Conservation (phyloP, 2,329 filamentous ascomycete species). For the Nemania sp. region DNA sequence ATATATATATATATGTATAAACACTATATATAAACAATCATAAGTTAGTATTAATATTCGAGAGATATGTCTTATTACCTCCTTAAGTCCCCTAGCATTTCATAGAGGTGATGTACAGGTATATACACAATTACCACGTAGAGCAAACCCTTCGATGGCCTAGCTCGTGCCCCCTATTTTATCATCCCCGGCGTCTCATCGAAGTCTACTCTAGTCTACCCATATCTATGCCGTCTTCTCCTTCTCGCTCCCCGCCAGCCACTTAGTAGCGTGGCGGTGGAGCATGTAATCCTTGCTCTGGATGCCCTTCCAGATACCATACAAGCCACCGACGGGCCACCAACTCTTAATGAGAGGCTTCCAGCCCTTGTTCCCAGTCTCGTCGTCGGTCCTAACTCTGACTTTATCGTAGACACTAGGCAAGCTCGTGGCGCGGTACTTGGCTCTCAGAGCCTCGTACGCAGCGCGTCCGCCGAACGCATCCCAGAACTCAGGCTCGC, state of each 20-base stretch:
- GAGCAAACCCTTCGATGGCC: not conserved
- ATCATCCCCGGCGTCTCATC: not conserved
- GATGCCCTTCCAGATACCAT: slow-evolving; percentile 70
- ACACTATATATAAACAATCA: too few relatives aligned
- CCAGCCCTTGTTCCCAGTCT: slow-evolving; percentile 53
- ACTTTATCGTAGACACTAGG: slow-evolving; percentile 80
- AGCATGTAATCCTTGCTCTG: slow-evolving; percentile 67
- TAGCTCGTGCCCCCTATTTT: not conserved
- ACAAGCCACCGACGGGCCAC: slow-evolving; percentile 69
- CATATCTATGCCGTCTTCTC: slow-evolving; percentile 42
- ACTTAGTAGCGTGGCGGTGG: slow-evolving; percentile 64
- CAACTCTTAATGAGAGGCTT: slow-evolving; percentile 59
- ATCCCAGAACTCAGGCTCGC: slow-evolving; percentile 76
- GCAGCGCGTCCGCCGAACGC: slow-evolving; percentile 68
- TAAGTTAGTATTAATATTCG: too few relatives aligned
- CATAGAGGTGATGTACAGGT: slow-evolving; percentile 18
- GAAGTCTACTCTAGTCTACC: not conserved
- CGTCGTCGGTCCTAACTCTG: slow-evolving; percentile 62
- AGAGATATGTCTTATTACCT: too few relatives aligned
- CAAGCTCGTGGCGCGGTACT: slow-evolving; percentile 71
- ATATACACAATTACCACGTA: slow-evolving; percentile 22
- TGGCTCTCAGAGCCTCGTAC: slow-evolving; percentile 72
- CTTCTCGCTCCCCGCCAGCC: slow-evolving; percentile 52
- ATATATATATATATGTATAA: too few relatives aligned
- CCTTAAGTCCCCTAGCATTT: too few relatives aligned